Evolutionary conservation across 768 basidiomycete species (phyloP).

Genomic region (Macrolepiota dolichaula): DNA sequence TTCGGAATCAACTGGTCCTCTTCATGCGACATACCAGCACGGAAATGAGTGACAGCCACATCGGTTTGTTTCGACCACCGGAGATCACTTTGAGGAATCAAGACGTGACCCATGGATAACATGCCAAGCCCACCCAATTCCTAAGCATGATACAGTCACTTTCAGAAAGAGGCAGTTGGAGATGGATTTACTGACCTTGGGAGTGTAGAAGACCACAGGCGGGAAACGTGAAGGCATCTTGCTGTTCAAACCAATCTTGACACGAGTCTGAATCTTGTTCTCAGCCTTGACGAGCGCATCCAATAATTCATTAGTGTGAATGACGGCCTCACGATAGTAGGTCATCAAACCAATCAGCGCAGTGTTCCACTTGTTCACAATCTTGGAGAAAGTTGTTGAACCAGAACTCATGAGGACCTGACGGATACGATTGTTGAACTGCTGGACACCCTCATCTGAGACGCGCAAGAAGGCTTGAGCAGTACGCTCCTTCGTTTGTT

Average conservation of each 20-base stretch:
- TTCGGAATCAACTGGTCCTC: slow-evolving; percentile 96
- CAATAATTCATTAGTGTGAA: slow-evolving; percentile 94
- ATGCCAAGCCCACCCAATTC: slow-evolving; percentile 98
- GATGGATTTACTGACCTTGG: slow-evolving; percentile 75
- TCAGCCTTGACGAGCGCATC: slow-evolving; percentile 97
- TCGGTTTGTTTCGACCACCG: slow-evolving; percentile 99
- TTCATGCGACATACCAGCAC: slow-evolving; percentile 96
- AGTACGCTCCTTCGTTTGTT: slow-evolving; percentile 95
- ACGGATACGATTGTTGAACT: slow-evolving; percentile 96
- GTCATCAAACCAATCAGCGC: slow-evolving; percentile 96
- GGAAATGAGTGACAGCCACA: slow-evolving; percentile 82
- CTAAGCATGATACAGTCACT: slow-evolving; percentile 26
- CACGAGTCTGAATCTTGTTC: slow-evolving; percentile 99
- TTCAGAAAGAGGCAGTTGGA: neutral
- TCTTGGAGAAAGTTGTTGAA: slow-evolving; percentile 98
- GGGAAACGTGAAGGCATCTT: slow-evolving; percentile 99
- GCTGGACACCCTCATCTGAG: slow-evolving; percentile 93
- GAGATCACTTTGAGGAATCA: slow-evolving; percentile 96
- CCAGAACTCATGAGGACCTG: slow-evolving; percentile 98
- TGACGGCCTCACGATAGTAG: slow-evolving; percentile 96
- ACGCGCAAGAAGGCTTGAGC: slow-evolving; percentile 98
- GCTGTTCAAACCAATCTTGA: slow-evolving; percentile 98
- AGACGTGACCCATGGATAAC: slow-evolving; percentile 99
- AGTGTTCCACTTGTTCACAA: slow-evolving; percentile 98
- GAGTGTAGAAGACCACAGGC: slow-evolving; percentile 93